Base-by-base conservation (phyloP, 2,329 filamentous ascomycete species). In the Chalara sp. region DNA sequence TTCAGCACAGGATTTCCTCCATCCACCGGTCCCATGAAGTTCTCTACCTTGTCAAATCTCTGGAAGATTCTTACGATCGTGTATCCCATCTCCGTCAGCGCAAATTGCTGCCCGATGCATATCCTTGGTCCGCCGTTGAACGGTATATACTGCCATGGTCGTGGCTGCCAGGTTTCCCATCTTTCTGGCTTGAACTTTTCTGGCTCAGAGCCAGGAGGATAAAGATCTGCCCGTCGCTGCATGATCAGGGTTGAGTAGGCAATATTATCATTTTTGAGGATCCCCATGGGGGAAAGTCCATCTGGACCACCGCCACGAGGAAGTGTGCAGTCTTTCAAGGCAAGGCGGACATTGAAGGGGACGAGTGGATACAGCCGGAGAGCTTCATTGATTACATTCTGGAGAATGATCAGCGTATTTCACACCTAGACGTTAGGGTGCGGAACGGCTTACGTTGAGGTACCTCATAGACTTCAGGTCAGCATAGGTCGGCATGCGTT, bases 401-500 rank as follows among this genome's bases (percentile, higher is more conserved):
- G 74, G 52, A n/a, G 21, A 32, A 32, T 21, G 2, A 6, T 41
- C 37, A 21, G 35, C 35, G n/a, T 8, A 37, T 8, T 21, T 8
- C 30, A 44, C 39, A 21, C 5, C 32, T 31, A 13, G 4, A 33
- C 2, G 28, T 29, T 37, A 21, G 37, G 28, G 43, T 3, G 35
- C n/a, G 13, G 43, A 29, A 41, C 30, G 30, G 54, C 52, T 33
- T 51, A 64, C 70, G 44, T 70, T 74, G 12, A 93, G 79, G 66
- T 92, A 96, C 61, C 86, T 85, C 89, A 96, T 95, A 57, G 77
- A 77, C 73, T 95, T 96, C 53, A 96, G 76, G 63, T 96, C 80
- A 10, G 81, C 77, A 66, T 95, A 96, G 0, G 85, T 89, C 0
- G 84, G 84, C 4, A 74, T 70, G 5, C 75, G 69, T 11, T 80